A percentile compares a stretch with the other conserved stretches of the same genome.
Evolutionary conservation across 768 basidiomycete species (phyloP).

Genomic region (Floccularia luteovirens): DNA sequence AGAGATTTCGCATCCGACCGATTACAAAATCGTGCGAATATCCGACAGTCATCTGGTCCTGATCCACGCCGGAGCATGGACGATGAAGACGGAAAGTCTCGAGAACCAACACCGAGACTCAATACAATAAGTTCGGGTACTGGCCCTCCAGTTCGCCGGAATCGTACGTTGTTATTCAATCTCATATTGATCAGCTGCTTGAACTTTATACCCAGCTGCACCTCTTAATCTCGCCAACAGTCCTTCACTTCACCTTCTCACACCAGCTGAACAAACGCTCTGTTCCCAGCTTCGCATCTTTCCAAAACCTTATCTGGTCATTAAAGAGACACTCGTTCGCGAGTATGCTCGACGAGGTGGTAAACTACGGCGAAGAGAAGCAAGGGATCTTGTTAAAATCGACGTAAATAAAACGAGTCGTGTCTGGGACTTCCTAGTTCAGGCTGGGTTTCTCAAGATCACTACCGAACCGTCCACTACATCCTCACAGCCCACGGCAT

Average conservation of each 20-base stretch:
- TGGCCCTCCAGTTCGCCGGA: conserved; percentile 32
- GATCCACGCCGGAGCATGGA: conserved; percentile 45
- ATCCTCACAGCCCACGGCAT: conserved; percentile 18
- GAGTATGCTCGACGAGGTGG: conserved; percentile 90
- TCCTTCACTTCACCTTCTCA: conserved; percentile 84
- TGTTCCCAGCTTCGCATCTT: conserved; percentile 88
- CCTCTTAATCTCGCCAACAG: conserved; percentile 90
- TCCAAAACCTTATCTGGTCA: conserved; percentile 90
- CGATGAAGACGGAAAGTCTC: conserved; percentile 45
- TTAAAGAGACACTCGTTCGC: conserved; percentile 91
- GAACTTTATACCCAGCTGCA: conserved; percentile 21
- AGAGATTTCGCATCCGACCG: conserved; percentile 54
- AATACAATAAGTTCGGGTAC: conserved; percentile 25
- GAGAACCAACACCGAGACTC: conserved; percentile 56
- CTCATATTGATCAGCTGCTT: conserved; percentile 1
- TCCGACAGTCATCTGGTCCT: conserved; percentile 46
- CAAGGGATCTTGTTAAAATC: conserved; percentile 85
- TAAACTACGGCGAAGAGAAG: conserved; percentile 81
- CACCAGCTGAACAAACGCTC: conserved; percentile 78
- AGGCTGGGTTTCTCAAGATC: conserved; percentile 75
- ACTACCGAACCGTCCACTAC: conserved; percentile 39
- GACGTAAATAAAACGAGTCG: conserved; percentile 90
- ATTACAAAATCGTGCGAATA: conserved; percentile 38
- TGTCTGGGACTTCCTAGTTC: conserved; percentile 90
- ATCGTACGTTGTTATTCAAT: conserved; percentile 24